Evolutionary conservation across 2,329 filamentous ascomycete genomes (phyloP).

Genomic region (Xylaria sp.): DNA sequence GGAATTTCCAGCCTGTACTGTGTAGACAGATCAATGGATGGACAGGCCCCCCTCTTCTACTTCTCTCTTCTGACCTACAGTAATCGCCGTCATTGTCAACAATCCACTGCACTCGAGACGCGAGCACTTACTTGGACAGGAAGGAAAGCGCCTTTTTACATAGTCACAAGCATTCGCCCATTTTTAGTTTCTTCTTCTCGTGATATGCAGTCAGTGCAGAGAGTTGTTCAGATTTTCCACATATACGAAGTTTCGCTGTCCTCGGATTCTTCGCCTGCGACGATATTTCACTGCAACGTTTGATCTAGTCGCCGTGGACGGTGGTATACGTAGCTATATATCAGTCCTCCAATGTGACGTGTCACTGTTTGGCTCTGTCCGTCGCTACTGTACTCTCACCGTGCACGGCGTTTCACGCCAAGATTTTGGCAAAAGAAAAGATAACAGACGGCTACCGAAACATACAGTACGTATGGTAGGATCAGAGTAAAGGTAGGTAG

Average conservation of each 20-base stretch:
- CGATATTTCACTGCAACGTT: conserved; percentile 5
- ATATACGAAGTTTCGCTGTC: neutral
- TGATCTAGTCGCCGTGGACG: neutral
- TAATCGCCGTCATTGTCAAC: neutral
- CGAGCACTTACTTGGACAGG: neutral
- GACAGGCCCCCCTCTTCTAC: neutral
- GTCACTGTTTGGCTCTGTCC: neutral
- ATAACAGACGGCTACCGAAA: neutral
- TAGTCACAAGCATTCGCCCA: neutral
- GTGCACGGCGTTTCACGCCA: conserved; percentile 9
- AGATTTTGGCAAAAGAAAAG: neutral
- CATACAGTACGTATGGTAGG: too few species aligned
- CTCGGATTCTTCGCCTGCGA: neutral
- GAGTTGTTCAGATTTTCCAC: too few species aligned
- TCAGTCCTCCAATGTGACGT: conserved; percentile 3
- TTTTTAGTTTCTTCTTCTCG: neutral
- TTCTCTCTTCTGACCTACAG: neutral
- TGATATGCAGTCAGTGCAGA: neutral
- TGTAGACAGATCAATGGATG: neutral
- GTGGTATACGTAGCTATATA: conserved; percentile 2
- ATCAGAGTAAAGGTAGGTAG: too few species aligned
- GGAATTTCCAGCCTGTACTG: neutral
- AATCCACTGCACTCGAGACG: neutral
- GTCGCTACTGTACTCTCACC: neutral
- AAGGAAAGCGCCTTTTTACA: neutral